phyloP scores from a whole-genome alignment of 441 rosid species.

The Omphalea diandra region DNA sequence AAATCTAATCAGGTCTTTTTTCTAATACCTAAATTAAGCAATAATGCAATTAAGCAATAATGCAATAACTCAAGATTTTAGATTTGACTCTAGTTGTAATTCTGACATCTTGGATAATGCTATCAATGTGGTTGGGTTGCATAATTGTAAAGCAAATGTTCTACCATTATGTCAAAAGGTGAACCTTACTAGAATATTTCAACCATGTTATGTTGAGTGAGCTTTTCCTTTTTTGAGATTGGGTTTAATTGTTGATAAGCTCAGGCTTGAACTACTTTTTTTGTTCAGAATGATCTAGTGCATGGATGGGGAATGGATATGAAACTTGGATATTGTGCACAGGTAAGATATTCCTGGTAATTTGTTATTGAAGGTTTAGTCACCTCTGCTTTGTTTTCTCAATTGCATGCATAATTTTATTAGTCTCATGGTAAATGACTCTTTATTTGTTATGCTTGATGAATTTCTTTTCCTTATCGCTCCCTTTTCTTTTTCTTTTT shows the following conservation, averaged over 20 bases:
- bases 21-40: background rate
- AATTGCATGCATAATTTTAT: too few species aligned
- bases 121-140: background rate
- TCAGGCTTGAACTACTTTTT: constrained; percentile 10
- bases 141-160: background rate
- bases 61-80: constrained; percentile 4
- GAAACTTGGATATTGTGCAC: constrained; percentile 95
- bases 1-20: background rate
- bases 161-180: background rate
- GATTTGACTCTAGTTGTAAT: background rate
- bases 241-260: background rate
- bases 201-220: background rate
- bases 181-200: background rate
- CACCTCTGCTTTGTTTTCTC: background rate
- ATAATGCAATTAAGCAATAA: too few species aligned
- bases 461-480: too few species aligned
- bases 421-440: too few species aligned
- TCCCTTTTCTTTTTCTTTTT: too few species aligned
- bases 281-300: constrained; percentile 76
- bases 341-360: too few species aligned
- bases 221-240: background rate
- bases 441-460: too few species aligned
- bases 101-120: too few species aligned
- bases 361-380: too few species aligned
- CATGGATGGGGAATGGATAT: constrained; percentile 99